Evolutionary conservation across 1,284 basidiomycete genomes (phyloP).

Genomic region (Ceratobasidium theobromae): DNA sequence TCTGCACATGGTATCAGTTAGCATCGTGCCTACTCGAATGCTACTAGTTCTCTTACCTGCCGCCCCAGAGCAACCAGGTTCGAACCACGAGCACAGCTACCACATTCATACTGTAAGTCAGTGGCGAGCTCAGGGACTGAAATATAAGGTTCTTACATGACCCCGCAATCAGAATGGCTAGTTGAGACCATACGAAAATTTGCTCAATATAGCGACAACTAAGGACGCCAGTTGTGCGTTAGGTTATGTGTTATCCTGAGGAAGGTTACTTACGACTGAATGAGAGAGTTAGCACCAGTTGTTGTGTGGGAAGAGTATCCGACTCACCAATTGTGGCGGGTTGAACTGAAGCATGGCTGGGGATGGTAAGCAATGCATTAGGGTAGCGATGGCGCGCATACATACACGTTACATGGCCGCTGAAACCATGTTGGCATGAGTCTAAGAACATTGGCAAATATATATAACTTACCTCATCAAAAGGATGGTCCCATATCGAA

Average conservation of each 20-base stretch:
- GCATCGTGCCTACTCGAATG: background rate
- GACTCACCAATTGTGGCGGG: slow-evolving; percentile 6
- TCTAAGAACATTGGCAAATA: background rate
- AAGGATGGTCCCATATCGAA: background rate
- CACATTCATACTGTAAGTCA: background rate
- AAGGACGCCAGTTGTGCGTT: background rate
- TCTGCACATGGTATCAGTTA: background rate
- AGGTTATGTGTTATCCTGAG: too few species aligned
- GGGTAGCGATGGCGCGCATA: background rate
- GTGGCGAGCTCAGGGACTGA: background rate
- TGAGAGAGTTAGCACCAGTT: too few species aligned
- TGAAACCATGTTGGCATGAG: background rate
- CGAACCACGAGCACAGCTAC: slow-evolving; percentile 14
- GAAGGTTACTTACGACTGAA: too few species aligned
- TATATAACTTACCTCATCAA: slow-evolving; percentile 11
- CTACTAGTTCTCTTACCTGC: background rate
- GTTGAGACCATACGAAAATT: slow-evolving; percentile 18
- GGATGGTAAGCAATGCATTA: background rate
- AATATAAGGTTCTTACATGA: background rate
- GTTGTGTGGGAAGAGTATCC: too few species aligned
- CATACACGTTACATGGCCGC: slow-evolving; percentile 18
- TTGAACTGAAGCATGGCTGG: slow-evolving; percentile 10
- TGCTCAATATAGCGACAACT: background rate
- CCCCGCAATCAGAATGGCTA: background rate
- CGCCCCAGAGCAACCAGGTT: slow-evolving; percentile 21